Evolutionary conservation across 2,329 filamentous ascomycete species (phyloP), one percentile per base, ranked within the genome.

Genomic region (Dothiorella sarmentorum): DNA sequence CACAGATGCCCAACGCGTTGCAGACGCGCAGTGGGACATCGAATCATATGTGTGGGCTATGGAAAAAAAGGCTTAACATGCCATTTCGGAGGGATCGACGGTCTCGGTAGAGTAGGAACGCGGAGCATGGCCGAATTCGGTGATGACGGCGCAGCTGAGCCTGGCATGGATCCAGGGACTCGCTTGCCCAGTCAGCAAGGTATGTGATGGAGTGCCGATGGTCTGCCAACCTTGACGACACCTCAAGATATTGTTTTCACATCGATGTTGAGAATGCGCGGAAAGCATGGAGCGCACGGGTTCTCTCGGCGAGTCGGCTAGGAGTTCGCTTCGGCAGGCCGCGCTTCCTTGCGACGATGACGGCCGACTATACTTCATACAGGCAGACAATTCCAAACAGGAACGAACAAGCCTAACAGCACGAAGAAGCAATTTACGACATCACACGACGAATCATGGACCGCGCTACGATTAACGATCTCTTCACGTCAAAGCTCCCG

Each of bases 311-410:
- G 6, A 4, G 20, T 52, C 47, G 47, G 47, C 47, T 24, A 26
- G 31, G 17, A 24, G 22, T 26, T 11, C 22, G 40, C 40, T 22
- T 10, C 20, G 20, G n/a, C 31, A 20, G 33, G 29, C 31, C 22
- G 29, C 24, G 20, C 31, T 37, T 24, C 47, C 17, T 15, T 47
- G 47, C 47, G 31, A 37, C 47, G 31, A 52, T 52, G 47, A 51
- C 47, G 47, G 47, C 31, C 37, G 31, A 38, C 47, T 52, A 52
- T 37, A 33, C 47, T 52, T 33, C 47, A 52, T 52, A 31, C 47
- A 52, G 47, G 31, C 18, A 49, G 45, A 51, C 45, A 26, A 37
- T 26, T 33, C 27, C 44, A 29, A 49, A 49, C 15, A 49, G 29
- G 29, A 35, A 15, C 22, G 42, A 38, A 52, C 47, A 31, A 52